A percentile compares a stretch with the other conserved stretches of the same genome.
Conservation (phyloP, 352 stramenopile genomes). For the Pythium periplocum region DNA sequence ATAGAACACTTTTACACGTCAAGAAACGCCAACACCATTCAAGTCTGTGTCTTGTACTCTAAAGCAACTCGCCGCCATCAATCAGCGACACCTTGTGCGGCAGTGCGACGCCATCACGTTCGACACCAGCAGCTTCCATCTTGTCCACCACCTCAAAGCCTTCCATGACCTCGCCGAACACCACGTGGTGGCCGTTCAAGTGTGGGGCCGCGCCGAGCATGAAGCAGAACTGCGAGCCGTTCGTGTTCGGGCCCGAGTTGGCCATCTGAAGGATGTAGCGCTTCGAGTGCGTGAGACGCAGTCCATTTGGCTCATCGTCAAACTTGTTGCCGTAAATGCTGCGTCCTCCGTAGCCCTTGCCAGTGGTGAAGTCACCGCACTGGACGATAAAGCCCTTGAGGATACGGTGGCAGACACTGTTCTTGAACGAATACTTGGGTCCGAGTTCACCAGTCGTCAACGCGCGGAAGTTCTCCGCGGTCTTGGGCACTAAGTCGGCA, state of each 20-base stretch:
- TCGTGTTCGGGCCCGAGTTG: constrained; percentile 96
- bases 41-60: constrained; percentile 1
- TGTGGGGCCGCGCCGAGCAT: constrained; percentile 77
- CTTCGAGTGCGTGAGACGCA: constrained; percentile 75
- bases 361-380: constrained; percentile 92
- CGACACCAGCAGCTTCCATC: constrained; percentile 70
- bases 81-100: constrained; percentile 73
- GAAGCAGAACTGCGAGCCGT: constrained; percentile 99
- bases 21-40: too few species aligned
- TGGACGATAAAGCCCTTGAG: constrained; percentile 99
- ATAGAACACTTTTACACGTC: not conserved
- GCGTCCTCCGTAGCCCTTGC: constrained; percentile 93
- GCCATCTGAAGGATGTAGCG: constrained; percentile 94
- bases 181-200: constrained; percentile 79
- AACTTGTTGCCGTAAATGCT: constrained; percentile 98
- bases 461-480: constrained; percentile 96
- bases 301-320: constrained; percentile 93
- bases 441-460: constrained; percentile 96
- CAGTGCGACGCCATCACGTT: constrained; percentile 51
- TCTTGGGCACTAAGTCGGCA: constrained; percentile 95
- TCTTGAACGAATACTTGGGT: constrained; percentile 93
- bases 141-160: constrained; percentile 79
- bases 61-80: constrained; percentile 69
- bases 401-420: constrained; percentile 96
- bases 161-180: constrained; percentile 84